Percentiles rank a stretch among this genome's conserved stretches.
These are phyloP conservation scores for Lathyrus sativus DNA, from an alignment of 306 rosid species.

Conservation along the genomic window DNA sequence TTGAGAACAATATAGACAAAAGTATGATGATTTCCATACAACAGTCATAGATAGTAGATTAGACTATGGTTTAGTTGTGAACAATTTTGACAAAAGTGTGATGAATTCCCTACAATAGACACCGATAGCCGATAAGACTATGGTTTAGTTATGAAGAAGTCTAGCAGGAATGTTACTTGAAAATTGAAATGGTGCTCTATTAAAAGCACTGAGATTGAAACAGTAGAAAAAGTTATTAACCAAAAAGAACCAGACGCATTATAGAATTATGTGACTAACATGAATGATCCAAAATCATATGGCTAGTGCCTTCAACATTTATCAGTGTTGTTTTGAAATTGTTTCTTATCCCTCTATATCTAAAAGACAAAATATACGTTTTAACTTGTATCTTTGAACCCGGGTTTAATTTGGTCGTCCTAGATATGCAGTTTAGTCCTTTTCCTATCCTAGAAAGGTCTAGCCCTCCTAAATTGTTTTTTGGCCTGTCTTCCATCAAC, in stretches of 20 bases:
- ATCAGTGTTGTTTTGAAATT: not conserved
- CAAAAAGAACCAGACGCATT: not conserved
- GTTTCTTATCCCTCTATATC: not conserved
- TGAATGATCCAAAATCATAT: not conserved
- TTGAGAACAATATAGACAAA: slow-evolving; percentile 7
- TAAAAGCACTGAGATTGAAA: not conserved
- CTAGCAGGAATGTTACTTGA: slow-evolving; percentile 9
- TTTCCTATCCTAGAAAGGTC: not conserved
- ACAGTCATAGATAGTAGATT: slow-evolving; percentile 16
- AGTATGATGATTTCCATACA: slow-evolving; percentile 8
- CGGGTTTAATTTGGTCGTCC: not conserved
- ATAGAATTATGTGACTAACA: slow-evolving; percentile 10
- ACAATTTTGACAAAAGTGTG: not conserved
- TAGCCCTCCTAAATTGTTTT: slow-evolving; percentile 1
- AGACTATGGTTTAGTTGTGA: slow-evolving; percentile 5
- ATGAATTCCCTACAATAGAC: not conserved
- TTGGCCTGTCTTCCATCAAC: not conserved
- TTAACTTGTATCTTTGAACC: not conserved
- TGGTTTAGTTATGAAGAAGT: slow-evolving; percentile 5
- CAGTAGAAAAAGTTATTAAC: not conserved
- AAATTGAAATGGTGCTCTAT: not conserved
- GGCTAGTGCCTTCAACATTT: not conserved
- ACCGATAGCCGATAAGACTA: slow-evolving; percentile 19
- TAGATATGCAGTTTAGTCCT: not conserved
- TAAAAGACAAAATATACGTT: not conserved